Evolutionary conservation across 257 asterid species (phyloP).

Genomic region (Nicotiana paniculata): DNA sequence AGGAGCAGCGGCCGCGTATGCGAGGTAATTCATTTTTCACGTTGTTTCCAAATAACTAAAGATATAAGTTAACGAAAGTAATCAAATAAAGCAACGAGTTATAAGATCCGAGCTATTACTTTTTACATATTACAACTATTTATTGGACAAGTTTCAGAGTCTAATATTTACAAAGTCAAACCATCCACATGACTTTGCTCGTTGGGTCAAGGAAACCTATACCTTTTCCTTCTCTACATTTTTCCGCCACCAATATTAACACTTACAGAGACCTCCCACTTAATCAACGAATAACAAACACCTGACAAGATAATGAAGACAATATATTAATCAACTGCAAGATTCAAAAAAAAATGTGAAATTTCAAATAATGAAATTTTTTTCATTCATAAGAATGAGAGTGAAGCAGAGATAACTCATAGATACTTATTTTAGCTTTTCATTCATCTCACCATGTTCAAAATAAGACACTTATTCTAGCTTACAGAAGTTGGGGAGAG

Average conservation of each 20-base stretch:
- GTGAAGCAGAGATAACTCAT: no score
- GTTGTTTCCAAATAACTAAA: neutral
- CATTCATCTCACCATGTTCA: neutral
- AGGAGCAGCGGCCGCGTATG: no score
- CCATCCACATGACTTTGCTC: slow-evolving; percentile 1
- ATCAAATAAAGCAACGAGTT: neutral
- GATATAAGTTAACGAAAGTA: neutral
- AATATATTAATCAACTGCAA: neutral
- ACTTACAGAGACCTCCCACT: slow-evolving; percentile 14
- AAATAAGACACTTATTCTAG: neutral
- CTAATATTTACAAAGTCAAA: slow-evolving; percentile 32
- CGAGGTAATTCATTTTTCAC: no score
- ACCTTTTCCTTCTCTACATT: slow-evolving; percentile 3
- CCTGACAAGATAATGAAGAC: slow-evolving; percentile 20
- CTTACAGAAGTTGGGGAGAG: neutral
- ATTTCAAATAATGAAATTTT: neutral
- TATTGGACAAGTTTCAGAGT: slow-evolving; percentile 14
- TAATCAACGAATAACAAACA: slow-evolving; percentile 38
- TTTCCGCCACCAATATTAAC: slow-evolving; percentile 16
- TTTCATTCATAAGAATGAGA: no score
- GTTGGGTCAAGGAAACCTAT: slow-evolving; percentile 3
- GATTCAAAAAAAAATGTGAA: neutral
- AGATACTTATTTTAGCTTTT: no score
- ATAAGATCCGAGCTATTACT: slow-evolving; percentile 8
- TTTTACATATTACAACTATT: slow-evolving; percentile 31